Evolutionary conservation across 306 rosid species (phyloP), one percentile per base, ranked within the genome.

Genomic region (Malus orientalis): DNA sequence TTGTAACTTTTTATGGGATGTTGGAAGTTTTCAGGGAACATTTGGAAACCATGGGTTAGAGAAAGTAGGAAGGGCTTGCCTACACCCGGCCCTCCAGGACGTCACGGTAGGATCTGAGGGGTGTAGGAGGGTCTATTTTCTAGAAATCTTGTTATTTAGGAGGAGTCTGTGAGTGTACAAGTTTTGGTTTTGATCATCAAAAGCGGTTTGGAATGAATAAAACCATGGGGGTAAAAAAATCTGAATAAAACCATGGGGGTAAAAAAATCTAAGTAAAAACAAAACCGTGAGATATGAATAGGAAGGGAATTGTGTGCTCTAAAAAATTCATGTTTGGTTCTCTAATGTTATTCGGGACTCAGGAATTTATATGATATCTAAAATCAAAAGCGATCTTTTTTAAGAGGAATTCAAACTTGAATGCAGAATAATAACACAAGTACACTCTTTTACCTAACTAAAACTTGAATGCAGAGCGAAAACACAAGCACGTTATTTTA

Each of bases 21-120:
- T 76, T 95, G 53, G 86, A 89, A 73, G 97, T 92, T 80, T 92
- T 95, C 83, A 86, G 91, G 82, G 93, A 95, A 69, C 89, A 89
- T 78, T 68, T 91, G 25, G 88, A 78, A 53, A 71, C 85, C 5
- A 67, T 83, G 80, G 61, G 45, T 20, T 73, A 81, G 82, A 81
- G 81, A 72, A 65, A 15, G 49, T 47, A 65, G 73, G 66, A 51
- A 68, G 36, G 38, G 25, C 25, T 1, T 8, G 62, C 25, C 23
- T n/a, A 4, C 62, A 4, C 23, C 62, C 13, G 6, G 5, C 20
- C 8, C 19, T 15, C 12, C 3, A 12, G 3, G 45, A 42, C 45
- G 2, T 11, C 12, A 3, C 0, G 3, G 12, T 9, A 2, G 45
- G 0, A 42, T 9, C 20, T 15, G 8, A 49, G 18, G 55, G 20